These are phyloP conservation scores for Elsinoe batatas DNA, from an alignment of 2,329 filamentous ascomycete genomes.

Conservation along the genomic window DNA sequence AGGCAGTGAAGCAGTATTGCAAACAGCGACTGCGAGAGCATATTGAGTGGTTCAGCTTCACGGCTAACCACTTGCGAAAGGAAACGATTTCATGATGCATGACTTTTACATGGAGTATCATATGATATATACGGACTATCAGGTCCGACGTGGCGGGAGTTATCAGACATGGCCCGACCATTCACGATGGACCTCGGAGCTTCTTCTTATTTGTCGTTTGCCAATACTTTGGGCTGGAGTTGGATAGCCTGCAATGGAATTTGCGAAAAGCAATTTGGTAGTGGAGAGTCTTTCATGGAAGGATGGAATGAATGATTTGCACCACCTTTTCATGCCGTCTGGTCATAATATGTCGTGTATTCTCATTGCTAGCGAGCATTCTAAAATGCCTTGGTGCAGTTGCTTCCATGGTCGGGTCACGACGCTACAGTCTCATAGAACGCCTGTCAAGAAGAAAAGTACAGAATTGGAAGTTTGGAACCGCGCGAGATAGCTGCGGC, in stretches of 20 bases:
- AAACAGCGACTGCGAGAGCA: neutral
- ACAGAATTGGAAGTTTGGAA: neutral
- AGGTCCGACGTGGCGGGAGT: slow-evolving; percentile 6
- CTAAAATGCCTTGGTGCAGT: neutral
- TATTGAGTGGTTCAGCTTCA: neutral
- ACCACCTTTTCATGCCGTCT: neutral
- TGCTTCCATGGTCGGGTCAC: neutral
- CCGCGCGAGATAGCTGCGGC: neutral
- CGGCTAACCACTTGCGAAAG: neutral
- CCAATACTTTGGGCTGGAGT: neutral
- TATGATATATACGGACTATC: neutral
- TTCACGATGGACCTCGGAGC: neutral
- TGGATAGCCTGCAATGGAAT: neutral
- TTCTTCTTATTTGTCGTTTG: neutral
- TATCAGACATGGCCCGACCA: neutral
- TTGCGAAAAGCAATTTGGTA: neutral
- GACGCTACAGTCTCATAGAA: neutral
- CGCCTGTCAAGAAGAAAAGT: neutral
- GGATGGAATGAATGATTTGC: neutral
- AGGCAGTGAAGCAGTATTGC: neutral
- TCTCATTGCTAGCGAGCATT: neutral
- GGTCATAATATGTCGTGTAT: neutral
- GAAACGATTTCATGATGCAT: neutral
- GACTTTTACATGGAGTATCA: slow-evolving; percentile 1
- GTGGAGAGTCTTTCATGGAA: neutral